phyloP scores from a whole-genome alignment of 139 green algal species.

The Chlamydomonas sp. region DNA sequence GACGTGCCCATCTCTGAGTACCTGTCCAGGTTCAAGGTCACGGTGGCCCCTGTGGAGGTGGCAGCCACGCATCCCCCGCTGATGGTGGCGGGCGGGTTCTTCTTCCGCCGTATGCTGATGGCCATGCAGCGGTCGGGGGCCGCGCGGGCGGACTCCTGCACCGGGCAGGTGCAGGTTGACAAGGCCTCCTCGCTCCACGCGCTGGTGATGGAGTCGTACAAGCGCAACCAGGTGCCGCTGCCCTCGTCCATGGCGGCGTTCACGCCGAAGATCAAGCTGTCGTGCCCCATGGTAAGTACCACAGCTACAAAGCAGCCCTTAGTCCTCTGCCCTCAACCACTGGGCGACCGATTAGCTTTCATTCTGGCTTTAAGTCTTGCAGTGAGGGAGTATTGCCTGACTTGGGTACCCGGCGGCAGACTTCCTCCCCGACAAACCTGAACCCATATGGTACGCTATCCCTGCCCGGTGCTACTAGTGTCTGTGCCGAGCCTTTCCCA shows the following conservation, averaged over 20 bases:
- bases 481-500: too few species aligned
- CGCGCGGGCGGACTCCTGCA: too few species aligned
- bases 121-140: background rate
- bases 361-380: background rate
- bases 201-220: slow-evolving; percentile 60
- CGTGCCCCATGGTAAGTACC: slow-evolving; percentile 46
- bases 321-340: background rate
- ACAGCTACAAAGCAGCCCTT: background rate
- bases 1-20: slow-evolving; percentile 49
- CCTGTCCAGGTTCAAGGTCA: slow-evolving; percentile 36
- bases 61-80: background rate
- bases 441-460: too few species aligned
- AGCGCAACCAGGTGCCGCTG: slow-evolving; percentile 41
- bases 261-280: slow-evolving; percentile 52
- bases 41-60: slow-evolving; percentile 30
- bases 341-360: too few species aligned
- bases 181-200: slow-evolving; percentile 9
- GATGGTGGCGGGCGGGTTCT: background rate
- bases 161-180: background rate
- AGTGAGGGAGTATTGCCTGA: background rate
- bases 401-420: too few species aligned
- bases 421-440: too few species aligned
- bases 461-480: too few species aligned
- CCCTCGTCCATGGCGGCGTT: slow-evolving; percentile 54
- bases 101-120: background rate